These are phyloP conservation scores for Ophiostoma tasmaniense DNA, from an alignment of 2,329 filamentous ascomycete genomes.

Conservation along the genomic window DNA sequence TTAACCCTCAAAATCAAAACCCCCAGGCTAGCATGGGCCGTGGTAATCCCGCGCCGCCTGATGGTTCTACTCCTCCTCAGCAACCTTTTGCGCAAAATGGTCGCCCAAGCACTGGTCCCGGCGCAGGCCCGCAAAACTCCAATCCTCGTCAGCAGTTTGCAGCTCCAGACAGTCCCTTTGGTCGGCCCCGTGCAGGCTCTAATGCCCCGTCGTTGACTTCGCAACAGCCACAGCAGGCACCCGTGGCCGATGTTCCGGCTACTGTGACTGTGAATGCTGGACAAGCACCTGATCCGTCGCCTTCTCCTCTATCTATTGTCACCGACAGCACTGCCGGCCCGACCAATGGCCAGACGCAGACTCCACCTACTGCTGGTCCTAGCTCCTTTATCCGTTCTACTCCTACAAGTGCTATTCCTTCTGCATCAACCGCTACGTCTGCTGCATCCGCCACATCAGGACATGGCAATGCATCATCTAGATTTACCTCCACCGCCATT, in stretches of 20 bases:
- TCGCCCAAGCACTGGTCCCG: not conserved
- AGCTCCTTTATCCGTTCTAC: not conserved
- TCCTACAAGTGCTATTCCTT: not conserved
- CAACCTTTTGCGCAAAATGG: not conserved
- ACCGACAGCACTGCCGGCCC: not conserved
- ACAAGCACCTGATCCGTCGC: conserved; percentile 7
- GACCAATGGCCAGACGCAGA: not conserved
- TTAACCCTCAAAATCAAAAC: not conserved
- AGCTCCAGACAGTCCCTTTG: conserved; percentile 2
- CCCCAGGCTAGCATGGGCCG: not conserved
- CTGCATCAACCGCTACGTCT: not conserved
- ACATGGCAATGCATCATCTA: not conserved
- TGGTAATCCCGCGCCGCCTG: not conserved
- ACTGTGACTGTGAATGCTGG: no score
- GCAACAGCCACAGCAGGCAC: not conserved
- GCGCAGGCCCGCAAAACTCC: not conserved
- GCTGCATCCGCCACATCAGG: not conserved
- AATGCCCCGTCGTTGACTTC: conserved; percentile 6
- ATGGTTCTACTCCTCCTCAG: not conserved
- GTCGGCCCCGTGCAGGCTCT: conserved; percentile 12
- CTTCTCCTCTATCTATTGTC: conserved; percentile 14
- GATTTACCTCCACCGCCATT: not conserved
- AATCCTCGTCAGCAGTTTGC: conserved; percentile 1
- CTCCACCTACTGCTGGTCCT: not conserved
- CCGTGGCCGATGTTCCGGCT: no score